These are phyloP conservation scores for Anethum foeniculum DNA, from an alignment of 140 eudicot species.

Conservation along the genomic window DNA sequence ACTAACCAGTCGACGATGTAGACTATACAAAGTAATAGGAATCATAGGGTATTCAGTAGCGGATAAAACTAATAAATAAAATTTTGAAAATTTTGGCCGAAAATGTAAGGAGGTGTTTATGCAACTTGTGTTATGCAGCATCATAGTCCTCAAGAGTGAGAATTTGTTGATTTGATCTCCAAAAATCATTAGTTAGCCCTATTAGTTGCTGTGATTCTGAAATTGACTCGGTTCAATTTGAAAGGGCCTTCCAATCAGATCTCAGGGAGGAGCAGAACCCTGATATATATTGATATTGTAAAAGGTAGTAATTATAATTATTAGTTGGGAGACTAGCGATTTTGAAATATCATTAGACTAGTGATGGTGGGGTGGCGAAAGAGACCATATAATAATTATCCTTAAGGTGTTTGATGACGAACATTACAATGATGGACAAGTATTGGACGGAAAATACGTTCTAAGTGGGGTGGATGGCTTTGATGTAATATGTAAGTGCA, in stretches of 20 bases:
- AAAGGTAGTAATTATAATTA: background rate
- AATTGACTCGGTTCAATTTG: no score
- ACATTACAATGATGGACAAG: background rate
- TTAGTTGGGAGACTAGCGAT: background rate
- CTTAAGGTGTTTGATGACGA: slow-evolving; percentile 2
- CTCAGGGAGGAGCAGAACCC: background rate
- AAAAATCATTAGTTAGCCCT: no score
- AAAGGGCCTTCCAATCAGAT: no score
- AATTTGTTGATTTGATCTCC: no score
- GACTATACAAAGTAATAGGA: no score
- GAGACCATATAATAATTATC: background rate
- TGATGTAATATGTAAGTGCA: background rate
- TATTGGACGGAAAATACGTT: background rate
- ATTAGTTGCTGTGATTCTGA: no score
- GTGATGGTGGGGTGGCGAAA: background rate
- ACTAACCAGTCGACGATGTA: background rate
- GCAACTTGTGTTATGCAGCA: no score
- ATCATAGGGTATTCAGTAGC: no score
- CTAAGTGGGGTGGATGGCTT: background rate
- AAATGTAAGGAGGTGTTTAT: background rate
- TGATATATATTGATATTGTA: background rate
- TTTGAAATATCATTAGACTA: background rate
- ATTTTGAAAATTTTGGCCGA: background rate
- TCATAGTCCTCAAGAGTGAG: no score
- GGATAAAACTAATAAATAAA: no score